A percentile compares a stretch with the other conserved stretches of the same genome.
phyloP scores from a whole-genome alignment of 768 basidiomycete genomes.

The Rhizopogon vesiculosus region DNA sequence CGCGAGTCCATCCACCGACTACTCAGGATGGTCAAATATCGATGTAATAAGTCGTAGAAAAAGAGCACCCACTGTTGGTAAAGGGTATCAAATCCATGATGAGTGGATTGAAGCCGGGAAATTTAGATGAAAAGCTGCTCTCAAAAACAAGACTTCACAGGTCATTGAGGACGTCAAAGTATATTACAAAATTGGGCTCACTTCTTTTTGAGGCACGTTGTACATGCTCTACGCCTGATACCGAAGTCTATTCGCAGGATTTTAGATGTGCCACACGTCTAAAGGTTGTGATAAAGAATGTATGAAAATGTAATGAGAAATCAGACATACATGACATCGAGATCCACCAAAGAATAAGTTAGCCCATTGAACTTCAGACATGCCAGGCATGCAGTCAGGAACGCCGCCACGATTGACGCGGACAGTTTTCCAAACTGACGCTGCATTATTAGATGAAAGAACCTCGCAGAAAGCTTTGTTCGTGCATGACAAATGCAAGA shows the following conservation, averaged over 20 bases:
- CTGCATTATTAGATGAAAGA: conserved; percentile 16
- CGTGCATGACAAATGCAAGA: conserved; percentile 25
- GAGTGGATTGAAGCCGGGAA: conserved; percentile 20
- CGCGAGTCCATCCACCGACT: conserved; percentile 28
- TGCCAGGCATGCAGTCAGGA: conserved; percentile 17
- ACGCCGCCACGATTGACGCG: conserved; percentile 2
- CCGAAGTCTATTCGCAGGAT: conserved; percentile 14
- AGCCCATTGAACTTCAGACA: conserved; percentile 24
- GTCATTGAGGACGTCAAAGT: conserved; percentile 11
- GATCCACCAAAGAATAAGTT: conserved; percentile 19
- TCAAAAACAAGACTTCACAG: conserved; percentile 6
- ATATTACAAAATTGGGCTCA: neutral
- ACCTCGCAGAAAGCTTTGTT: conserved; percentile 22
- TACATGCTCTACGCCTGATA: conserved; percentile 11
- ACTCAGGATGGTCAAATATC: neutral
- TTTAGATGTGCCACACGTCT: conserved; percentile 10
- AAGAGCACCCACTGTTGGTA: conserved; percentile 23
- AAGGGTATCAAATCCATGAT: conserved; percentile 26
- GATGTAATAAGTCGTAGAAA: neutral
- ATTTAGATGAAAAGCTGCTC: conserved; percentile 14
- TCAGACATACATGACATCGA: conserved; percentile 11
- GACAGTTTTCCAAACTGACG: conserved; percentile 21
- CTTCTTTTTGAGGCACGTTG: conserved; percentile 13
- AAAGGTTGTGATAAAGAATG: neutral
- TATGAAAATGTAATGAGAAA: neutral